Conservation (phyloP, 371 early-diverging fungal genomes). For the Amoeboaphelidium protococcarum region DNA sequence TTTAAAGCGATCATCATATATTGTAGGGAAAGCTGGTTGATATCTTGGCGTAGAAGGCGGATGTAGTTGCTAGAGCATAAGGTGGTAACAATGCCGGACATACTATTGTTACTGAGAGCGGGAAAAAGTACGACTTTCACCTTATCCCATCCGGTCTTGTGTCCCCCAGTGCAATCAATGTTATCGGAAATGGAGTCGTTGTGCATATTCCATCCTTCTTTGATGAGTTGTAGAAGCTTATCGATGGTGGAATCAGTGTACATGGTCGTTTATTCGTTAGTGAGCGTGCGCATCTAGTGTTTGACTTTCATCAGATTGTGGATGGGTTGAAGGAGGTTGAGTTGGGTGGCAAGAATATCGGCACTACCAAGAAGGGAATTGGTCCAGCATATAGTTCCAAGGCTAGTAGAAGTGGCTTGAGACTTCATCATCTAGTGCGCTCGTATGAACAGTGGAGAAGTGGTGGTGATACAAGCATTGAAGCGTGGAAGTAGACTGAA, state of each 20-base stretch:
- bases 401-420: constrained; percentile 71
- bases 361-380: constrained; percentile 89
- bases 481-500: constrained; percentile 45
- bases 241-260: too few species aligned
- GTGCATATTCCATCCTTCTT: constrained; percentile 82
- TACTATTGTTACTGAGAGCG: constrained; percentile 77
- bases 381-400: constrained; percentile 90
- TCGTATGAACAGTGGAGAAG: neutral
- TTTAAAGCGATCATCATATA: too few species aligned
- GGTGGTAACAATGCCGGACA: constrained; percentile 95
- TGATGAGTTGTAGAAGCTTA: constrained; percentile 61
- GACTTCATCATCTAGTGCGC: constrained; percentile 53
- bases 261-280: constrained; percentile 49
- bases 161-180: constrained; percentile 49
- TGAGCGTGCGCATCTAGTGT: constrained; percentile 82
- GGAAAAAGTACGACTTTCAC: constrained; percentile 79
- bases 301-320: constrained; percentile 79
- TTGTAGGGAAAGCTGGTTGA: constrained; percentile 92
- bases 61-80: constrained; percentile 56
- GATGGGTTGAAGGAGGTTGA: constrained; percentile 85
- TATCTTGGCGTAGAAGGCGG: constrained; percentile 59
- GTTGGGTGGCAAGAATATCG: constrained; percentile 45
- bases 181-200: constrained; percentile 86
- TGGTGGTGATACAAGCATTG: too few species aligned
- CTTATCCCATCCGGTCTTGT: constrained; percentile 79